Evolutionary conservation across 2,329 filamentous ascomycete species (phyloP).

Genomic region (Colletotrichum sp.): DNA sequence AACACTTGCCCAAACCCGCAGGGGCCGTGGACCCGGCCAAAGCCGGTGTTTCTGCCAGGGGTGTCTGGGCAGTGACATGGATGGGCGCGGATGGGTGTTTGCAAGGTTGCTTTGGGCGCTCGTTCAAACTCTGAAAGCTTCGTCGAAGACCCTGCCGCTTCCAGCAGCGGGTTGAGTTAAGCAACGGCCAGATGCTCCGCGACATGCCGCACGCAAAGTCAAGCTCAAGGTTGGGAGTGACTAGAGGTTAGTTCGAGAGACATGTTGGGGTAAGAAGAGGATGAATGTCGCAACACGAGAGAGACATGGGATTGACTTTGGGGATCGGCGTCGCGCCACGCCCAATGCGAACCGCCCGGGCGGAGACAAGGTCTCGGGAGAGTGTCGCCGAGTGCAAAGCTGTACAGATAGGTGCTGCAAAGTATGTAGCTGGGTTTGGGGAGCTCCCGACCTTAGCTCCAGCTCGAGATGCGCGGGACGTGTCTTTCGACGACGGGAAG

Average conservation of each 20-base stretch:
- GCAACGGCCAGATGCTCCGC: not conserved
- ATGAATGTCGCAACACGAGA: not conserved
- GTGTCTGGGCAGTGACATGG: not conserved
- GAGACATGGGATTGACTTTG: not conserved
- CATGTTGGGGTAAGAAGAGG: not conserved
- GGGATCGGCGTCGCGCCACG: not conserved
- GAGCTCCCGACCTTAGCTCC: not conserved
- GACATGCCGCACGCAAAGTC: not conserved
- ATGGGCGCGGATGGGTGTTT: not conserved
- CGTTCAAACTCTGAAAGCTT: not conserved
- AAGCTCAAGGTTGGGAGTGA: not conserved
- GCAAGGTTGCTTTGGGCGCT: constrained; percentile 2
- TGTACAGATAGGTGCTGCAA: not conserved
- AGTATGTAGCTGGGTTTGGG: not conserved
- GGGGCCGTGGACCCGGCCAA: not conserved
- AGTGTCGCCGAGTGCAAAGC: not conserved
- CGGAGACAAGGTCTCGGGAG: not conserved
- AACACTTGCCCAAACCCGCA: not conserved
- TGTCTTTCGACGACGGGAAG: not conserved
- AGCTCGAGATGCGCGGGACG: not conserved
- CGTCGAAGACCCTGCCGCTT: not conserved
- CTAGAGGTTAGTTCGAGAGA: not conserved
- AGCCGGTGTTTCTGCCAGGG: constrained; percentile 6
- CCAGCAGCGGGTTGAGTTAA: not conserved
- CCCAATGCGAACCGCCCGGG: not conserved